phyloP scores from a whole-genome alignment of 2,329 filamentous ascomycete species.

The Pseudogymnoascus sp. region DNA sequence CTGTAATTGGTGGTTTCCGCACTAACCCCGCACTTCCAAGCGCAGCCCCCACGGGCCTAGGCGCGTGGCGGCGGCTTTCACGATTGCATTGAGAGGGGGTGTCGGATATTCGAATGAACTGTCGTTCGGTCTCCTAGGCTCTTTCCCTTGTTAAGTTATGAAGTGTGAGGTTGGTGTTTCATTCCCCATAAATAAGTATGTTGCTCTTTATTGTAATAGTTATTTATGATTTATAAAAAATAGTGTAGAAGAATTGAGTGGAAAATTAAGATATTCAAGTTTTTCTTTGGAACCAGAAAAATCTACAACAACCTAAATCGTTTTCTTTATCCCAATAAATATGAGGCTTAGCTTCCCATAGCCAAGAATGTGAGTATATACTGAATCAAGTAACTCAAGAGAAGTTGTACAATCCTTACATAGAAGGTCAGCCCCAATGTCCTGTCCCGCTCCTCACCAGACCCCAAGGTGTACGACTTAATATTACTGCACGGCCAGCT shows the following conservation, averaged over 20 bases:
- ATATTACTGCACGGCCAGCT: background rate
- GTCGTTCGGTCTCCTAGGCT: background rate
- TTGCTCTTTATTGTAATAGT: background rate
- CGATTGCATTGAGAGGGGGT: background rate
- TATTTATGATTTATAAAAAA: background rate
- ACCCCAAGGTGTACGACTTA: background rate
- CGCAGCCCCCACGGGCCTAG: background rate
- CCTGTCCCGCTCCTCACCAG: background rate
- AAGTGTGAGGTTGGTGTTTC: background rate
- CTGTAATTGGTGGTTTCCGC: background rate
- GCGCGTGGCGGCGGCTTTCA: background rate
- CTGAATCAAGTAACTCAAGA: background rate
- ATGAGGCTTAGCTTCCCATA: background rate
- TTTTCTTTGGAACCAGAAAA: background rate
- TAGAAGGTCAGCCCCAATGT: background rate
- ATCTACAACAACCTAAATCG: background rate
- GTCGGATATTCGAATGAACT: background rate
- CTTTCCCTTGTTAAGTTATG: background rate
- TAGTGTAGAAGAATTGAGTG: background rate
- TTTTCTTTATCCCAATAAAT: background rate
- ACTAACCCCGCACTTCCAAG: background rate
- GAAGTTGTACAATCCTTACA: background rate
- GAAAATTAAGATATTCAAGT: background rate
- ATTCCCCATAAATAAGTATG: background rate
- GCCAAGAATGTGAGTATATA: background rate